phyloP scores from a whole-genome alignment of 2,329 filamentous ascomycete genomes.

The Rutstroemia sp. region DNA sequence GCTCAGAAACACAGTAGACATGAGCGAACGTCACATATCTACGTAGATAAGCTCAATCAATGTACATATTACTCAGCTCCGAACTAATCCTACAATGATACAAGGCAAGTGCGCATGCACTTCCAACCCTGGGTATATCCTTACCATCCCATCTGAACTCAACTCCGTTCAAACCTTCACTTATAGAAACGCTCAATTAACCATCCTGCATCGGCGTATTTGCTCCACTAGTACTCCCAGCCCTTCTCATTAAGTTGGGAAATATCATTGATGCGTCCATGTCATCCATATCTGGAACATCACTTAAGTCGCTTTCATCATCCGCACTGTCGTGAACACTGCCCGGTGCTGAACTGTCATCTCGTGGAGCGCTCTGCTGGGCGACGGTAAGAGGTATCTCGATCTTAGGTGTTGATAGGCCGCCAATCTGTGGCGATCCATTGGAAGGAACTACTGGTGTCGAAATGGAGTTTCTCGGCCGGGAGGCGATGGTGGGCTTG shows the following conservation, averaged over 20 bases:
- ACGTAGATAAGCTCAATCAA: no score
- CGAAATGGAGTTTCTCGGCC: conserved; percentile 12
- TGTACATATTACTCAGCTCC: no score
- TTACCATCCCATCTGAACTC: no score
- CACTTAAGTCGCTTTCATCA: conserved; percentile 47
- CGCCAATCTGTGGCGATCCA: conserved; percentile 22
- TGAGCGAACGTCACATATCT: no score
- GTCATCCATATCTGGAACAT: conserved; percentile 34
- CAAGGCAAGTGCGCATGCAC: no score
- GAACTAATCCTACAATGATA: no score
- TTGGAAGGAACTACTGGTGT: conserved; percentile 21
- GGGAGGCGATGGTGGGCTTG: conserved; percentile 31
- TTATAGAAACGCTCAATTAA: no score
- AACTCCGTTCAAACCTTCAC: no score
- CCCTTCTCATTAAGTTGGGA: conserved; percentile 12
- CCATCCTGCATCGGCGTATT: not conserved
- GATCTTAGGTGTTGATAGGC: conserved; percentile 30
- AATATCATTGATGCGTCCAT: conserved; percentile 16
- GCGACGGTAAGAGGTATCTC: conserved; percentile 24
- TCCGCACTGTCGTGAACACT: conserved; percentile 44
- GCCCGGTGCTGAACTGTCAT: conserved; percentile 29
- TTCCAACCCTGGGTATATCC: no score
- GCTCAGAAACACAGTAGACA: no score
- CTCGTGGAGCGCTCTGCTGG: conserved; percentile 24
- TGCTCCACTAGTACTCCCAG: not conserved